Evolutionary conservation across 495 filamentous ascomycete genomes (phyloP).

Genomic region (Annulohypoxylon maeteangense): DNA sequence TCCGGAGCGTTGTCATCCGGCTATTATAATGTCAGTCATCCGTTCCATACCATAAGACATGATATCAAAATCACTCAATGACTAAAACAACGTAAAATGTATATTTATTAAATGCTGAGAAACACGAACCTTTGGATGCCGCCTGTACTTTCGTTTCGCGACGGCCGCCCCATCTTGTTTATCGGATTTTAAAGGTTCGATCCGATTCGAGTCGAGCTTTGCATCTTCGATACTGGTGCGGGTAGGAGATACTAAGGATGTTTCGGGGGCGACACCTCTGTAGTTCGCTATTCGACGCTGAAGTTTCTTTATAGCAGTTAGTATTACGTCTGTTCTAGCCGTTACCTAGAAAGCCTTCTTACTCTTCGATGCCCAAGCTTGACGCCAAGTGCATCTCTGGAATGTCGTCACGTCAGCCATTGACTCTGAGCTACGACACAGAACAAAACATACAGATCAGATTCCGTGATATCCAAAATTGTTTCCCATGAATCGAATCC

Average conservation of each 20-base stretch:
- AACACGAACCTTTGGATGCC: conserved; percentile 76
- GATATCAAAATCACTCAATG: conserved; percentile 17
- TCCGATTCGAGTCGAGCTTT: conserved; percentile 47
- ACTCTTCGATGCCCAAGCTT: conserved; percentile 83
- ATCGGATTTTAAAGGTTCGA: conserved; percentile 49
- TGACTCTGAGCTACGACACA: not conserved
- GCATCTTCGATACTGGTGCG: conserved; percentile 54
- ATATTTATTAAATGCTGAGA: not conserved
- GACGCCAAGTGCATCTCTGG: conserved; percentile 73
- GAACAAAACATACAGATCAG: conserved; percentile 71
- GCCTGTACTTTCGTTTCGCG: conserved; percentile 77
- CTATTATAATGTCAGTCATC: conserved; percentile 49
- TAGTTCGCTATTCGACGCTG: conserved; percentile 65
- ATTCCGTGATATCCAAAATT: conserved; percentile 80
- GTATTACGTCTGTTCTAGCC: conserved; percentile 14
- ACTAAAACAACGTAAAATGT: not conserved
- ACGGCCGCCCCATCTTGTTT: conserved; percentile 46
- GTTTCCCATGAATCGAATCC: conserved; percentile 87
- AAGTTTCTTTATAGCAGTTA: conserved; percentile 55
- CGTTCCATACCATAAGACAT: not conserved
- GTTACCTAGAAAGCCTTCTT: conserved; percentile 43
- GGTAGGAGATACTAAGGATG: conserved; percentile 53
- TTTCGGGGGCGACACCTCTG: conserved; percentile 64
- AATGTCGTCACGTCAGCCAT: conserved; percentile 26
- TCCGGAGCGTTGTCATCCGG: conserved; percentile 82